phyloP scores from a whole-genome alignment of 345 rosid species.

The Iberis pinnata region DNA sequence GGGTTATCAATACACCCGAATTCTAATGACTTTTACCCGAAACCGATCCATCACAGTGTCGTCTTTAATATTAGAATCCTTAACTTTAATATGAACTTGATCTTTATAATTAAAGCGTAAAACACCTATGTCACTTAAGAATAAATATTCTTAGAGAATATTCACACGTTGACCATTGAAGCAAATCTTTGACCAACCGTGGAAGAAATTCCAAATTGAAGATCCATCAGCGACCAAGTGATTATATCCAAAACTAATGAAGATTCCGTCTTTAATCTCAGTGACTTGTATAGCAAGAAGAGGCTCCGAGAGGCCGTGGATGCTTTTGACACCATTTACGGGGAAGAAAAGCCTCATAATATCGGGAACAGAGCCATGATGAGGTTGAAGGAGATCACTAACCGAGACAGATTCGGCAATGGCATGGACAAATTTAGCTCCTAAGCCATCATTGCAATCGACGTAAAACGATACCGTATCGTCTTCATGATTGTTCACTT shows the following conservation, averaged over 20 bases:
- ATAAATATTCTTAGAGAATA: too few relatives aligned
- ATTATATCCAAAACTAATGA: slow-evolving; percentile 33
- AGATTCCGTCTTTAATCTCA: slow-evolving; percentile 36
- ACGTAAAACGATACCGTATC: slow-evolving; percentile 17
- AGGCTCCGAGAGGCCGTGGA: slow-evolving; percentile 24
- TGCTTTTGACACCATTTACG: slow-evolving; percentile 18
- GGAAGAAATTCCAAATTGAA: slow-evolving; percentile 40
- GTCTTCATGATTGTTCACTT: slow-evolving; percentile 8
- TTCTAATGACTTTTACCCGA: too few relatives aligned
- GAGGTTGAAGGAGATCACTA: slow-evolving; percentile 19
- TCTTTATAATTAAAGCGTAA: too few relatives aligned
- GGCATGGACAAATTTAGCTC: slow-evolving; percentile 30
- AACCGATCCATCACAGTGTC: too few relatives aligned
- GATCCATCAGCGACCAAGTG: slow-evolving; percentile 36
- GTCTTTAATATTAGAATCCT: too few relatives aligned
- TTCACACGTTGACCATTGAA: not conserved
- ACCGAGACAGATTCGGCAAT: slow-evolving; percentile 25
- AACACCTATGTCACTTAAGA: too few relatives aligned
- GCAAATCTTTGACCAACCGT: slow-evolving; percentile 39
- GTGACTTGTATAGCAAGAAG: slow-evolving; percentile 42
- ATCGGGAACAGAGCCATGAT: slow-evolving; percentile 19
- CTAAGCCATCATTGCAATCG: slow-evolving; percentile 7
- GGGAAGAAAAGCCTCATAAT: slow-evolving; percentile 40
- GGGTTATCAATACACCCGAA: too few relatives aligned
- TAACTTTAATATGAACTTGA: too few relatives aligned